Percentiles rank a stretch among this genome's conserved stretches.
Conservation (phyloP, 306 rosid genomes). For the Begonia loranthoides region DNA sequence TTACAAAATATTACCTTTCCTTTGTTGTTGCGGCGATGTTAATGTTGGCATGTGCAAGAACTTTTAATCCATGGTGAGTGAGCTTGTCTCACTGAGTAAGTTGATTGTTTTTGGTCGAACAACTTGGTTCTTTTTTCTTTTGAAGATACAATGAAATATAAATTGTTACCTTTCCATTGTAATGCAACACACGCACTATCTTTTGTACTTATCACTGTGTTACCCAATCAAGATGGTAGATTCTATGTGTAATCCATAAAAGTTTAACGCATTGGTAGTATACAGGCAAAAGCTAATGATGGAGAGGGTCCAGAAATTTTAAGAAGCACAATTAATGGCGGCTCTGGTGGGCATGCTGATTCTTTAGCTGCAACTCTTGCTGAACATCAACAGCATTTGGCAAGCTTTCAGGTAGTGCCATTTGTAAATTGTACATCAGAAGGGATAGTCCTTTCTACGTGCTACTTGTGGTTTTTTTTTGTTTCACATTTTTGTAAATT, state of each 20-base stretch:
- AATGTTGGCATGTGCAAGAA: too few relatives aligned
- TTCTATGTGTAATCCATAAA: not conserved
- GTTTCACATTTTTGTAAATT: not conserved
- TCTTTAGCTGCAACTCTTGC: constrained; percentile 88
- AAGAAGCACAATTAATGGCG: constrained; percentile 58
- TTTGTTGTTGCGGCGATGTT: too few relatives aligned
- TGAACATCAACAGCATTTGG: constrained; percentile 97
- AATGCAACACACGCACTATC: too few relatives aligned
- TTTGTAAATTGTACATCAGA: constrained; percentile 4
- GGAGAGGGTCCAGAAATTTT: constrained; percentile 98
- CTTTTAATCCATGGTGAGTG: too few relatives aligned
- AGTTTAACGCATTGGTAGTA: constrained; percentile 5
- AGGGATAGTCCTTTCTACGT: not conserved
- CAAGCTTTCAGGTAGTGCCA: constrained; percentile 87
- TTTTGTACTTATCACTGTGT: too few relatives aligned
- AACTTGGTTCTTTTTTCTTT: too few relatives aligned
- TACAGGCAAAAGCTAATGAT: constrained; percentile 89
- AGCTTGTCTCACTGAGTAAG: too few relatives aligned
- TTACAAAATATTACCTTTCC: too few relatives aligned
- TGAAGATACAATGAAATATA: too few relatives aligned
- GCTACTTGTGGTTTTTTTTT: not conserved
- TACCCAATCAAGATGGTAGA: too few relatives aligned
- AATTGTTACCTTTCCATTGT: too few relatives aligned
- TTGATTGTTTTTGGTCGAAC: too few relatives aligned
- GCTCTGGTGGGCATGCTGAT: constrained; percentile 81